Percentiles rank a stretch among this genome's conserved stretches.
phyloP scores from a whole-genome alignment of 208 protist species.

The Crithidia expoeki region DNA sequence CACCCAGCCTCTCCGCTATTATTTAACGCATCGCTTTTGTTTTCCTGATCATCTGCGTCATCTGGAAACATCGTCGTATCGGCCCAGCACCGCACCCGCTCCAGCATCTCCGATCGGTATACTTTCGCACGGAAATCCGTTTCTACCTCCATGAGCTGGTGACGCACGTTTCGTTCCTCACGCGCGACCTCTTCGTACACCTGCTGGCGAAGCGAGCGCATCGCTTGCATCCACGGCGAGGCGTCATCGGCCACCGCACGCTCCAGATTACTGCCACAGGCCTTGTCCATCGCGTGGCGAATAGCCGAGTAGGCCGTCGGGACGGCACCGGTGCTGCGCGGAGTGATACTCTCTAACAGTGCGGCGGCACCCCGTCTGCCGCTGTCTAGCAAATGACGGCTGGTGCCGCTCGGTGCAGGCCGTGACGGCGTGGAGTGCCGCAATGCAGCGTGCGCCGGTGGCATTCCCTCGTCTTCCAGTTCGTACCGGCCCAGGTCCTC shows the following conservation, averaged over 20 bases:
- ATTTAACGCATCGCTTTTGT: neutral
- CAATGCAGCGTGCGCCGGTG: neutral
- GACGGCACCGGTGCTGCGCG: neutral
- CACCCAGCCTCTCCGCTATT: neutral
- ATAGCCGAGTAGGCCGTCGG: constrained; percentile 16
- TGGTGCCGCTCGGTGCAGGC: neutral
- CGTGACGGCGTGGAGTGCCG: neutral
- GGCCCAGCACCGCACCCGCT: constrained; percentile 22
- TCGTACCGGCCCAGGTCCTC: constrained; percentile 12
- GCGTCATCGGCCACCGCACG: constrained; percentile 11
- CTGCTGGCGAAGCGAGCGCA: constrained; percentile 22
- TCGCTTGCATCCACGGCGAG: constrained; percentile 35
- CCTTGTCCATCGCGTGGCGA: neutral
- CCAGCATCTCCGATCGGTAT: constrained; percentile 30
- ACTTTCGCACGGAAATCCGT: constrained; percentile 26
- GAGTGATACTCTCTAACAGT: neutral
- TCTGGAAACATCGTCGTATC: neutral
- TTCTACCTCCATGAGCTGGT: constrained; percentile 26
- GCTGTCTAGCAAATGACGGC: neutral
- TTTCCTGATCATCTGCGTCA: neutral
- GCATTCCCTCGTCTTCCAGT: constrained; percentile 7
- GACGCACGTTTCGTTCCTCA: constrained; percentile 31
- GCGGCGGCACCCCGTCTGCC: neutral
- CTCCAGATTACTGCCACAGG: constrained; percentile 4
- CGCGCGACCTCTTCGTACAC: constrained; percentile 18